Evolutionary conservation across 148 eudicot species (phyloP), one percentile per base, ranked within the genome.

Genomic region (Dysphania ambrosioides): DNA sequence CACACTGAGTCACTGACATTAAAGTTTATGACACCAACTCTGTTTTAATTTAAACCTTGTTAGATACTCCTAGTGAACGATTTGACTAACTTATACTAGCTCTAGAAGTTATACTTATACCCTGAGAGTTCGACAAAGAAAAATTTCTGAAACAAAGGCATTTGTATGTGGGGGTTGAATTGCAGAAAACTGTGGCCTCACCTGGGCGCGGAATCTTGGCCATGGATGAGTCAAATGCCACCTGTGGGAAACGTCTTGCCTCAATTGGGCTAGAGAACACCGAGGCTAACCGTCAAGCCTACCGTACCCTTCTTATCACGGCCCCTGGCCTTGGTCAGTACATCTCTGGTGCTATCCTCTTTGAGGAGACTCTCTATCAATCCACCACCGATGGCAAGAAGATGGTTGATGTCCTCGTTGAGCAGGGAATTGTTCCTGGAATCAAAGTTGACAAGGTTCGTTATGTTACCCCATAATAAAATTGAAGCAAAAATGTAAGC

Each of bases 331-430:
- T 90, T 53, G 96, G 96, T 16, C 79, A 89, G 68, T 93, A 86
- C 83, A 76, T 93, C 82, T 90, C 96, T 49, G 98, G 98, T 15
- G 98, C 92, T 41, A 93, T 93, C 76, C 94, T 89, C 72, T 93
- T 93, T 74, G 98, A 93, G 83, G 97, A 93, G 82, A 91, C 98
- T 61, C 93, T 93, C 76, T 91, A 93, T 82, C 98, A 93, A 66
- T 86, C 92, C 73, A 93, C 97, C n/a, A 60, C 65, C 32, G 97
- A 89, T 0, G 98, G 97, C 49, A 89, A 84, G 81, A 91, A 89
- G 81, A 91, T 93, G 44, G 97, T 91, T 2, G 93, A 93, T 80
- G 91, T 93, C 60, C 93, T 91, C 6, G 57, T 79, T 23, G 88
- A 86, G 82, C 97, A 91, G 73, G 85, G 85, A 80, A 86, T 91